phyloP scores from a whole-genome alignment of 139 green algal species.

The Chlorella ohadii region DNA sequence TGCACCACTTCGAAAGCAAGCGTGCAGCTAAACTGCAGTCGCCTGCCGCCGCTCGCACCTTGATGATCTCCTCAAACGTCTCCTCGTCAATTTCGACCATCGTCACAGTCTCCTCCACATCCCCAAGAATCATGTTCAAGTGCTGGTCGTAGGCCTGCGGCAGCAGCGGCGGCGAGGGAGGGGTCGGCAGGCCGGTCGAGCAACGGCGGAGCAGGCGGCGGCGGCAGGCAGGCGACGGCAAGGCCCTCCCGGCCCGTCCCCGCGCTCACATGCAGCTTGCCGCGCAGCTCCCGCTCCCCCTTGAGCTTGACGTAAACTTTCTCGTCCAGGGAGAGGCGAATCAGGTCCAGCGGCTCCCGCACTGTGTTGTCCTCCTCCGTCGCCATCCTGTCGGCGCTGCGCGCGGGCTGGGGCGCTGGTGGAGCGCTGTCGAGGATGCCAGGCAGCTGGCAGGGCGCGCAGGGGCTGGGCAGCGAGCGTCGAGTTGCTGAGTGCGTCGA shows the following conservation, averaged over 20 bases:
- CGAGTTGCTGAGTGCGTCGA: too few relatives aligned
- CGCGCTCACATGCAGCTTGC: conserved; percentile 89
- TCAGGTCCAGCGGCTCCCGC: conserved; percentile 97
- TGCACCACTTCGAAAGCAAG: too few relatives aligned
- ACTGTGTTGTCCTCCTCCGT: conserved; percentile 82
- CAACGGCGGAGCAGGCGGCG: neutral
- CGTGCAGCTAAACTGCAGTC: neutral
- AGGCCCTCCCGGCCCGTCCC: neutral
- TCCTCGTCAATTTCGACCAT: conserved; percentile 98
- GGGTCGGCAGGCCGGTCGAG: neutral
- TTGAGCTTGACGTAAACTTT: conserved; percentile 95
- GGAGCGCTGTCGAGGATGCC: too few relatives aligned
- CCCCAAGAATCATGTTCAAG: conserved; percentile 99
- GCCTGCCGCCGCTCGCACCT: conserved; percentile 54
- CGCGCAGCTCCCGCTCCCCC: conserved; percentile 93
- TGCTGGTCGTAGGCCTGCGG: conserved; percentile 99
- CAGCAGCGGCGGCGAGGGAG: neutral
- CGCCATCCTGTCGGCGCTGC: too few relatives aligned
- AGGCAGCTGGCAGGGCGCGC: too few relatives aligned
- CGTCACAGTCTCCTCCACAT: conserved; percentile 98
- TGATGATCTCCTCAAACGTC: conserved; percentile 99
- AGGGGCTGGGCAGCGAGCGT: too few relatives aligned
- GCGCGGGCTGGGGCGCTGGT: too few relatives aligned
- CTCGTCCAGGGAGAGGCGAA: conserved; percentile 94
- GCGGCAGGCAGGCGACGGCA: neutral